A percentile compares a stretch with the other conserved stretches of the same genome.
phyloP scores from a whole-genome alignment of 331 rosid species.

The Stylosanthes scabra region DNA sequence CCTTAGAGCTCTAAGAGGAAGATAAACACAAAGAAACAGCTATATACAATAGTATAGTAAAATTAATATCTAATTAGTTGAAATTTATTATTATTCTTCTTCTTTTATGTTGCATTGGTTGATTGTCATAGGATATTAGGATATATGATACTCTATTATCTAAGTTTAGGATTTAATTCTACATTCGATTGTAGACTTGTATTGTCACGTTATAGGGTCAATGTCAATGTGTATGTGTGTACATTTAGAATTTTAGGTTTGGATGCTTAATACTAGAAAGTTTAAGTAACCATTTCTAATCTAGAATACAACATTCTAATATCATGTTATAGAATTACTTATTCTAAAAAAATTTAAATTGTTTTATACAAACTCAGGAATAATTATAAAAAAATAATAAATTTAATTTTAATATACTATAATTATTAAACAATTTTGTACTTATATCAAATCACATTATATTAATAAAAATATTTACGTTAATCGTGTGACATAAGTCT shows the following conservation, averaged over 20 bases:
- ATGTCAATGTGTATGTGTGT: not conserved
- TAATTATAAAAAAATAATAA: no score
- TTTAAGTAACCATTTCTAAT: no score
- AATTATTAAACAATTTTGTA: no score
- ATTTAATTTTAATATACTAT: no score
- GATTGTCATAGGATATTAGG: not conserved
- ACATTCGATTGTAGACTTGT: slow-evolving; percentile 13
- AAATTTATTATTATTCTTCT: not conserved
- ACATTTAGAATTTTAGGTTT: not conserved
- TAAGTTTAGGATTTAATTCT: not conserved
- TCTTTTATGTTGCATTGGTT: not conserved
- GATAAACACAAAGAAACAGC: slow-evolving; percentile 8
- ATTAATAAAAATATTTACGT: no score
- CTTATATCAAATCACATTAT: no score
- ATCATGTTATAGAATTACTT: no score
- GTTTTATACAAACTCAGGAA: no score
- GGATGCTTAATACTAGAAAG: not conserved
- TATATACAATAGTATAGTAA: not conserved
- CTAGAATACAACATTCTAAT: no score
- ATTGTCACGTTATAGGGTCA: not conserved
- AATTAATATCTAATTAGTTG: not conserved
- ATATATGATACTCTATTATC: not conserved
- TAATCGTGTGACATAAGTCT: no score
- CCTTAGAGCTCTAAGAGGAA: slow-evolving; percentile 55
- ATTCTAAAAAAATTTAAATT: no score